Percentiles rank a stretch among this genome's conserved stretches.
These are phyloP conservation scores for Psophocarpus tetragonolobus DNA, from an alignment of 306 rosid species.

Conservation along the genomic window DNA sequence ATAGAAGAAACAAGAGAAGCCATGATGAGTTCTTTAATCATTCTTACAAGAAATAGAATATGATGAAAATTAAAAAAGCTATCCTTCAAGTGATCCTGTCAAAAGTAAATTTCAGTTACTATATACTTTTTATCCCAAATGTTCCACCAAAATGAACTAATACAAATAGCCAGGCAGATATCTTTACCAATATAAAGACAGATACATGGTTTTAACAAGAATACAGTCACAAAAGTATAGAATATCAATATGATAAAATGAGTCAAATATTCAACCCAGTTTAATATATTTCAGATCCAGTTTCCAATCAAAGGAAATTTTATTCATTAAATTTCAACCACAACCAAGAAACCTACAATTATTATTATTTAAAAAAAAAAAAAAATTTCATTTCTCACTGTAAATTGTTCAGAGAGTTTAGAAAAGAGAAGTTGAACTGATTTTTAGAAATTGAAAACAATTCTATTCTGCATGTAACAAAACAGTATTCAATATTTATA, in stretches of 20 bases:
- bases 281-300: conserved; percentile 20
- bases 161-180: neutral
- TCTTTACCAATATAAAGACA: conserved; percentile 17
- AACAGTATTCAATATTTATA: too few species aligned
- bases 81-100: conserved; percentile 17
- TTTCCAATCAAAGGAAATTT: conserved; percentile 23
- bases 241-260: conserved; percentile 3
- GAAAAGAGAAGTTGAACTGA: too few species aligned
- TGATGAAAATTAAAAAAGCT: conserved; percentile 10
- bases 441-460: too few species aligned
- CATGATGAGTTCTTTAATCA: neutral
- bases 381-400: conserved; percentile 4
- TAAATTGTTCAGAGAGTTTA: too few species aligned
- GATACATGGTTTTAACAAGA: neutral
- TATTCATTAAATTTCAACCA: conserved; percentile 24
- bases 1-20: conserved; percentile 32
- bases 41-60: neutral
- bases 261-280: conserved; percentile 16
- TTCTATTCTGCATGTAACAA: too few species aligned
- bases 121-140: neutral
- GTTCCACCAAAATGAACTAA: conserved; percentile 6
- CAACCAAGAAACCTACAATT: conserved; percentile 14
- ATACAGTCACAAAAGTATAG: conserved; percentile 4
- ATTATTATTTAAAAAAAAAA: neutral
- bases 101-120: conserved; percentile 24